Conservation (phyloP, 2,329 filamentous ascomycete species). For the Stachybotrys chlorohalonatus region DNA sequence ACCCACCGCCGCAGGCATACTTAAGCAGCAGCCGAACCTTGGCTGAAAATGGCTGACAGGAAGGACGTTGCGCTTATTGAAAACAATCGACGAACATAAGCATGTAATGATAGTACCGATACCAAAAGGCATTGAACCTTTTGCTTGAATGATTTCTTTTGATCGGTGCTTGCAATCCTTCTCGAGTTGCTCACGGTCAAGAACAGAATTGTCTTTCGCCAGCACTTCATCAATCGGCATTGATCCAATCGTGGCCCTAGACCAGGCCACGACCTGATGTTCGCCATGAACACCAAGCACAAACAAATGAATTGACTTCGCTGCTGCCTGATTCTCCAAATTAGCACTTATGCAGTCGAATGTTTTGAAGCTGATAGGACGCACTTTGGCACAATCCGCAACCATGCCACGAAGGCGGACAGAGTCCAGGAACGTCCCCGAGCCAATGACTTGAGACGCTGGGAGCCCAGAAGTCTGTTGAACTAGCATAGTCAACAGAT, state of each 20-base stretch:
- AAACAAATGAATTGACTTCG: constrained; percentile 8
- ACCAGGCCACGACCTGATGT: constrained; percentile 13
- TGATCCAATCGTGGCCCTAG: constrained; percentile 10
- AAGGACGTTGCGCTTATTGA: constrained; percentile 35
- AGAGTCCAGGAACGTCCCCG: constrained; percentile 44
- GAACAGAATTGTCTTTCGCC: not conserved
- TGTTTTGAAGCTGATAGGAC: not conserved
- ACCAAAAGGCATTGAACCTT: constrained; percentile 41
- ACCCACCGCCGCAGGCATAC: constrained; percentile 38
- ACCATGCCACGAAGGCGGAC: constrained; percentile 35
- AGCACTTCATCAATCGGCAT: constrained; percentile 7
- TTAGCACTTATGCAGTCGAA: not conserved
- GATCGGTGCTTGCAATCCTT: constrained; percentile 35
- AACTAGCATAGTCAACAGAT: constrained; percentile 42
- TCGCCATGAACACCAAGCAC: constrained; percentile 14
- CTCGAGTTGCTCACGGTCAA: constrained; percentile 26
- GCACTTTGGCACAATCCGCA: constrained; percentile 15
- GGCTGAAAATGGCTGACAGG: constrained; percentile 40
- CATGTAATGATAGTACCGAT: constrained; percentile 36
- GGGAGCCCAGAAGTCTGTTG: constrained; percentile 37
- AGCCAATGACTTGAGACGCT: constrained; percentile 38
- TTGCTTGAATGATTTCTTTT: constrained; percentile 35
- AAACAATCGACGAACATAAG: constrained; percentile 42
- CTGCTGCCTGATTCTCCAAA: constrained; percentile 2
- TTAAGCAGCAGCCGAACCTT: constrained; percentile 37